A percentile compares a stretch with the other conserved stretches of the same genome.
These are phyloP conservation scores for Populus tomentosa DNA, from an alignment of 441 rosid genomes.

Conservation along the genomic window DNA sequence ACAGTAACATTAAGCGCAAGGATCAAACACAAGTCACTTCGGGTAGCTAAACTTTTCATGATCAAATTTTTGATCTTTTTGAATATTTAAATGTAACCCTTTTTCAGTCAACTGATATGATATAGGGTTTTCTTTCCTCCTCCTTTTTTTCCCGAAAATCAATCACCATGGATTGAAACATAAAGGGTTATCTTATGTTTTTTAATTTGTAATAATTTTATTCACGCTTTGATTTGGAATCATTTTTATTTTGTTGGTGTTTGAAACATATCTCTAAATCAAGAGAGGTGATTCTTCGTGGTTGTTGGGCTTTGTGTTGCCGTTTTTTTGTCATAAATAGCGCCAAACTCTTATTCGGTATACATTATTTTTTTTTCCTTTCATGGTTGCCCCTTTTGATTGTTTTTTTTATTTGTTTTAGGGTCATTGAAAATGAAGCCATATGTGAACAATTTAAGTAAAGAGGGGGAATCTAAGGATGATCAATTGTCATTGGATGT, in stretches of 20 bases:
- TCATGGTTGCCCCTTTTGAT: not conserved
- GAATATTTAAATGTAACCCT: not conserved
- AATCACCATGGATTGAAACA: not conserved
- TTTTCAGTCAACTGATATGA: not conserved
- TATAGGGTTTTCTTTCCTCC: not conserved
- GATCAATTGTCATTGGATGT: constrained; percentile 44
- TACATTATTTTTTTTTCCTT: not conserved
- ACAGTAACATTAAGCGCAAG: constrained; percentile 20
- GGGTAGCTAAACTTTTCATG: constrained; percentile 27
- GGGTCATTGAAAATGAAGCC: constrained; percentile 37
- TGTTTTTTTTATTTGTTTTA: not conserved
- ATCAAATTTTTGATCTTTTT: constrained; percentile 2
- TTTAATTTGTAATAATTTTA: not conserved
- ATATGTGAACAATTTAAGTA: constrained; percentile 21
- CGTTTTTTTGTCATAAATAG: constrained; percentile 1
- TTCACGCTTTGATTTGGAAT: not conserved
- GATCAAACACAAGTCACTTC: constrained; percentile 33
- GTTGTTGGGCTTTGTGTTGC: constrained; percentile 10
- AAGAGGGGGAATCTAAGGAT: constrained; percentile 29
- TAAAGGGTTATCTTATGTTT: not conserved
- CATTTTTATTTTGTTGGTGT: not conserved
- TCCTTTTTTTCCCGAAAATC: not conserved
- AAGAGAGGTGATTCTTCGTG: not conserved
- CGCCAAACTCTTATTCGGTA: not conserved
- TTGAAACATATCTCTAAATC: not conserved